phyloP scores from a whole-genome alignment of 257 asterid species.

The Solanum gracilifrons region DNA sequence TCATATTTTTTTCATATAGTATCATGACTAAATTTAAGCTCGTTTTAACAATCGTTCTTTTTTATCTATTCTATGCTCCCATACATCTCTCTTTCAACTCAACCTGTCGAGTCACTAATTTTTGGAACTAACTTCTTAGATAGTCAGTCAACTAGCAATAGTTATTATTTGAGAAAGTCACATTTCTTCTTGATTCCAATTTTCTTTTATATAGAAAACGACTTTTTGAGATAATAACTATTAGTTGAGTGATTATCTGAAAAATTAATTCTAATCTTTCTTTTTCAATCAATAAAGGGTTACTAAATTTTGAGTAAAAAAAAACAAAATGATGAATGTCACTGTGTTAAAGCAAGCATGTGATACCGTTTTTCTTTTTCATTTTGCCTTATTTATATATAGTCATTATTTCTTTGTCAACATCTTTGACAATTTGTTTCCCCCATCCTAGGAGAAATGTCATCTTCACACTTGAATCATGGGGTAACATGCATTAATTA shows the following conservation, averaged over 20 bases:
- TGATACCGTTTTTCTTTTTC: neutral
- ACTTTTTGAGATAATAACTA: neutral
- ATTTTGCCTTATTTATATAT: neutral
- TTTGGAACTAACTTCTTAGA: neutral
- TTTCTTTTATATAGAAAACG: no score
- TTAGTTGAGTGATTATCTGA: no score
- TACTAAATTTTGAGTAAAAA: neutral
- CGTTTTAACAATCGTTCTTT: no score
- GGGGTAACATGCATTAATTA: neutral
- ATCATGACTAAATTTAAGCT: no score
- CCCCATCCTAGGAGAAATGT: neutral
- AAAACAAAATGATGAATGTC: neutral
- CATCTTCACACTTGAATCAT: neutral
- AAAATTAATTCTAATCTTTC: no score
- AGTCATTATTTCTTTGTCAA: neutral
- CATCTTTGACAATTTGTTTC: neutral
- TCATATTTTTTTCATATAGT: no score
- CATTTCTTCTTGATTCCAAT: no score
- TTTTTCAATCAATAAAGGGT: neutral
- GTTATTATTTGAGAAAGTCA: no score
- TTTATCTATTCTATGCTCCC: neutral
- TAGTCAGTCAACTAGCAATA: no score
- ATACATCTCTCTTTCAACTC: neutral
- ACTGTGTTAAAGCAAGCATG: neutral
- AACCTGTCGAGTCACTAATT: neutral